Conservation (phyloP, 2,329 filamentous ascomycete genomes). For the Coleophoma cylindrospora region DNA sequence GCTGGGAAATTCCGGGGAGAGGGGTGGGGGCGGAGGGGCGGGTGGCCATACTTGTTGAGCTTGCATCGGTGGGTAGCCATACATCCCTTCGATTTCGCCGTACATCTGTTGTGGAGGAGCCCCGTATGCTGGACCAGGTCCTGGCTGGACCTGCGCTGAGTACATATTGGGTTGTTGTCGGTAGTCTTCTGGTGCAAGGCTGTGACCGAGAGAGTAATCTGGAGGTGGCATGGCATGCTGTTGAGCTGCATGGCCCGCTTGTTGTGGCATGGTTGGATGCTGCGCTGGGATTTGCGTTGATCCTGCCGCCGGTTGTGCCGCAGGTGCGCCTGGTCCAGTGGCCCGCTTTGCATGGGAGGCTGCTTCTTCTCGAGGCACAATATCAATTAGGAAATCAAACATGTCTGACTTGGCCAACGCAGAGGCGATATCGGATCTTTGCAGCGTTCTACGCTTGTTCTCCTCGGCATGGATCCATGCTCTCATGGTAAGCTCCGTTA, state of each 20-base stretch:
- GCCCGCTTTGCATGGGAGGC: conserved; percentile 77
- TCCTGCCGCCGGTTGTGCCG: conserved; percentile 41
- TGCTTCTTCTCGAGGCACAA: conserved; percentile 93
- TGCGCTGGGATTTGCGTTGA: conserved; percentile 45
- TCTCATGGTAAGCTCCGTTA: conserved; percentile 97
- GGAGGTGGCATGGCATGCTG: conserved; percentile 55
- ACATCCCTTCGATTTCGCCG: conserved; percentile 77
- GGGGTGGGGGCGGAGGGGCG: not conserved
- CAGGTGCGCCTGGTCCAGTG: conserved; percentile 35
- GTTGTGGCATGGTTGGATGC: conserved; percentile 40
- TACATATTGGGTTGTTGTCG: conserved; percentile 79
- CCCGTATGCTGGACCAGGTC: conserved; percentile 67
- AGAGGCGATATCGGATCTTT: conserved; percentile 93
- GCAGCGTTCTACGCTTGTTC: conserved; percentile 93
- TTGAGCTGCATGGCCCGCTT: conserved; percentile 45
- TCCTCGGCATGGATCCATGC: conserved; percentile 99
- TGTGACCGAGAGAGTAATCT: conserved; percentile 60
- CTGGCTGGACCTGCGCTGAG: conserved; percentile 69
- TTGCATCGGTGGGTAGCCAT: conserved; percentile 75
- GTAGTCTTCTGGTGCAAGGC: conserved; percentile 70
- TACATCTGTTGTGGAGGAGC: conserved; percentile 76
- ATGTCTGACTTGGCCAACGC: conserved; percentile 97
- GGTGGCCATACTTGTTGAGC: conserved; percentile 68
- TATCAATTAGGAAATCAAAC: conserved; percentile 99
- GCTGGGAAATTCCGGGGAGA: not conserved